phyloP scores from a whole-genome alignment of 2,329 filamentous ascomycete species.

The Hawksworthiomyces lignivorus region DNA sequence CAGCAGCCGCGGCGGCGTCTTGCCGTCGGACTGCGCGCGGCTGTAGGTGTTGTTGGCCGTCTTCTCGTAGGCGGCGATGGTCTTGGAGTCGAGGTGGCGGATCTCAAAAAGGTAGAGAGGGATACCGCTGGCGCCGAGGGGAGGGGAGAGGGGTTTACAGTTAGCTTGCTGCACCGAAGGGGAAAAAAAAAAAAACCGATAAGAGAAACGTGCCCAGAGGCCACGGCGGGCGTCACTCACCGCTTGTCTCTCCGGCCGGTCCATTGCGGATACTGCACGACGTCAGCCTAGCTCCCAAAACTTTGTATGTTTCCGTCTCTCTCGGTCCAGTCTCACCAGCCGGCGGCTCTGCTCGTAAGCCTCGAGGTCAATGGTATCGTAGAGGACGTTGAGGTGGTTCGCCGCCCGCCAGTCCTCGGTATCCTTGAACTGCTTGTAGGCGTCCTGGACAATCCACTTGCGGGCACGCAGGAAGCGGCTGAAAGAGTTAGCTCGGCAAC shows the following conservation, averaged over 20 bases:
- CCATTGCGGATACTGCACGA: conserved; percentile 81
- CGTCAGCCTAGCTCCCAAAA: conserved; percentile 4
- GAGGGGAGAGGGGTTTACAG: no score
- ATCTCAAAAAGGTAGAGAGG: conserved; percentile 90
- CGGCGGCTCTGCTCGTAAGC: conserved; percentile 74
- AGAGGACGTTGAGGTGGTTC: conserved; percentile 70
- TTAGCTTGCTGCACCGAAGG: no score
- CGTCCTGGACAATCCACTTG: conserved; percentile 70
- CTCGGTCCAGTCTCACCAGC: conserved; percentile 47
- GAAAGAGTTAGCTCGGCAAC: background rate
- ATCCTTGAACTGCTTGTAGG: conserved; percentile 75
- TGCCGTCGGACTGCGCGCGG: conserved; percentile 57
- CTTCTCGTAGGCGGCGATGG: conserved; percentile 71
- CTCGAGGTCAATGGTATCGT: conserved; percentile 77
- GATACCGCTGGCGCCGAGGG: conserved; percentile 77
- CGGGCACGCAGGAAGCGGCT: conserved; percentile 83
- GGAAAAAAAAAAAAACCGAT: no score
- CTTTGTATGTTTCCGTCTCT: no score
- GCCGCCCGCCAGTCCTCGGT: conserved; percentile 81
- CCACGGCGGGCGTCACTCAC: no score
- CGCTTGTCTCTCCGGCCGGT: conserved; percentile 76
- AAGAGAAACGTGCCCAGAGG: no score
- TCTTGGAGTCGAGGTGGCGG: conserved; percentile 72
- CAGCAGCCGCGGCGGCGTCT: conserved; percentile 66
- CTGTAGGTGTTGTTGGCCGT: conserved; percentile 48